A percentile compares a stretch with the other conserved stretches of the same genome.
phyloP scores from a whole-genome alignment of 2,329 filamentous ascomycete genomes.

The Monosporascus sp. region DNA sequence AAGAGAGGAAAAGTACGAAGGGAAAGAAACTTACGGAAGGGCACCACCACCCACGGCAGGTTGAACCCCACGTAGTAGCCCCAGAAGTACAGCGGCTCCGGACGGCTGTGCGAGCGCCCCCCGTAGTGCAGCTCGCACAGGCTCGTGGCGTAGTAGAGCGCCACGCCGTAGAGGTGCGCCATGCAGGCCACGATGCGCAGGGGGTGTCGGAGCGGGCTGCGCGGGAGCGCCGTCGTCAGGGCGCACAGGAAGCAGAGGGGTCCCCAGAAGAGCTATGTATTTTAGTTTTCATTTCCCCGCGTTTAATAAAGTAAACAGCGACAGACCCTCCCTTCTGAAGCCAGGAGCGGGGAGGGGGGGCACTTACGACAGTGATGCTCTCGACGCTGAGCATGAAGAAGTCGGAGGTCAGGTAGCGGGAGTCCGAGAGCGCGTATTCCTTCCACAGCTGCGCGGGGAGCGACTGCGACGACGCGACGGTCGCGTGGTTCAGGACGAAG shows the following conservation, averaged over 20 bases:
- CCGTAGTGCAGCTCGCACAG: constrained; percentile 40
- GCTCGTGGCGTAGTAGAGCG: constrained; percentile 57
- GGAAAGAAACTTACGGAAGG: constrained; percentile 39
- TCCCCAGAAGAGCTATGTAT: constrained; percentile 48
- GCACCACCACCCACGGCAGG: constrained; percentile 54
- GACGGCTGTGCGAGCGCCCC: constrained; percentile 48
- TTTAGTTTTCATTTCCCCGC: not conserved
- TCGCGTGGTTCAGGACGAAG: constrained; percentile 65
- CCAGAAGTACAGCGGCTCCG: constrained; percentile 59
- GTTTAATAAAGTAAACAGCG: too few relatives aligned
- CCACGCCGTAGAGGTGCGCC: constrained; percentile 56
- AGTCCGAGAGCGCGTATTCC: constrained; percentile 83
- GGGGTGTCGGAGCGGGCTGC: constrained; percentile 42
- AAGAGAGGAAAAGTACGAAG: not conserved
- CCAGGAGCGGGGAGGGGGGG: not conserved
- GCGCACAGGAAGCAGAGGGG: constrained; percentile 51
- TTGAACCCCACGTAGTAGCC: constrained; percentile 59
- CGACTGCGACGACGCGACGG: constrained; percentile 62
- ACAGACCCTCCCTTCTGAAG: too few relatives aligned
- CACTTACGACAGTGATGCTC: constrained; percentile 69
- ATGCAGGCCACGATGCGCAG: constrained; percentile 47
- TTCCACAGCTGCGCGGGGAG: constrained; percentile 88
- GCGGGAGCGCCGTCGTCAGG: constrained; percentile 33
- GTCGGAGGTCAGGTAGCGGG: constrained; percentile 76
- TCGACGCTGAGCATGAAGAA: constrained; percentile 86